Evolutionary conservation across 2,329 filamentous ascomycete species (phyloP), one percentile per base, ranked within the genome.

Genomic region (Trichoderma sp.): DNA sequence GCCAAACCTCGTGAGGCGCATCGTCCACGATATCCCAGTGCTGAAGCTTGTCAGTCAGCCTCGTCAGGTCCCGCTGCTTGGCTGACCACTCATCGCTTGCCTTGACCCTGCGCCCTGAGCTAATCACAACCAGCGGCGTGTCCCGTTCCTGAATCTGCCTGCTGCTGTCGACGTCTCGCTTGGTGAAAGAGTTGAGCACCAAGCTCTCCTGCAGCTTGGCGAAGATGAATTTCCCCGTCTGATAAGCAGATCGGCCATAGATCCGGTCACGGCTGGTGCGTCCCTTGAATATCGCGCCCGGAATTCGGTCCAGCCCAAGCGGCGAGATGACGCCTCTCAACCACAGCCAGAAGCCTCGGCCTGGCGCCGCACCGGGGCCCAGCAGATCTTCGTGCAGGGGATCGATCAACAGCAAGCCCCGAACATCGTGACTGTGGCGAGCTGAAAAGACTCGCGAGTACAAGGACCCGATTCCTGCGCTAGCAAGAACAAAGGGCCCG

Each of bases 381-480:
- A 98, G 88, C 1, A 95, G 86, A 72, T 96, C 92, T 71, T 99
- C 96, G 77, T 98, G 96, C 7, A 97, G 82, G 1, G 93, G 89
- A 75, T 99, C 95, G 73, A 99, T 89, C 73, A 98, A 83, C 73
- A 99, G 86, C 49, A 98, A 82, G 5, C 94, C 95, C 30, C 85
- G 86, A 52, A 98, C 86, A 68, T 92, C 87, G 68, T 86, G 84
- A 59, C 91, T 86, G 76, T 97, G 92, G 18, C 94, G 90, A 34
- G 93, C 91, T 61, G 93, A 92, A 79, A 99, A 97, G 73, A 99
- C 93, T 13, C 95, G 91, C 55, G 91, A 93, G 77, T 97, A 96
- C 61, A 98, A 88, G 66, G 91, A 92, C 14, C 95, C 96, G 65
- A 96, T 87, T 32, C 95, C 95, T 4, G 94, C 92, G 56, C 92